These are phyloP conservation scores for Sugiyamaella boreocaroliniensis DNA, from an alignment of 805 yeast genomes.

Conservation along the genomic window DNA sequence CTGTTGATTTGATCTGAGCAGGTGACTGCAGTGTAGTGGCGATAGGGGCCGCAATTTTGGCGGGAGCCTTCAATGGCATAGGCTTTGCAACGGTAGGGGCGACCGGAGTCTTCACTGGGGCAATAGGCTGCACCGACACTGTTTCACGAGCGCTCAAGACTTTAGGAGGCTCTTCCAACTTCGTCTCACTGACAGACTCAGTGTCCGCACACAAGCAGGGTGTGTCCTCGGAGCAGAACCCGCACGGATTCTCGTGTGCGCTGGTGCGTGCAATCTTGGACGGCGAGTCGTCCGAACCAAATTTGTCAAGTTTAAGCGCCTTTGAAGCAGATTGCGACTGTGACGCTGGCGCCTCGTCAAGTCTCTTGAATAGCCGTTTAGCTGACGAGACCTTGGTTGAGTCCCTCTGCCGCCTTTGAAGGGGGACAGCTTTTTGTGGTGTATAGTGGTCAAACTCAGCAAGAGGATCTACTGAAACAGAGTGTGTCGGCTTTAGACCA, in stretches of 20 bases:
- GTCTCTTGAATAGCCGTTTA: slow-evolving; percentile 14
- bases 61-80: not conserved
- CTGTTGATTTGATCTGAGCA: not conserved
- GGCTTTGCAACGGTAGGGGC: not conserved
- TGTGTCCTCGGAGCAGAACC: slow-evolving; percentile 86
- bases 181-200: slow-evolving; percentile 2
- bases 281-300: not conserved
- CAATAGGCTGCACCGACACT: slow-evolving; percentile 10
- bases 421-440: slow-evolving; percentile 64
- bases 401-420: slow-evolving; percentile 28
- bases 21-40: not conserved
- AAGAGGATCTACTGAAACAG: slow-evolving; percentile 12
- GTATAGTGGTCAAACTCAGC: slow-evolving; percentile 38
- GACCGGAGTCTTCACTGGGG: not conserved
- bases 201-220: slow-evolving; percentile 87
- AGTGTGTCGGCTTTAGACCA: slow-evolving; percentile 25
- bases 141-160: slow-evolving; percentile 4
- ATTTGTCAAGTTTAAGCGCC: not conserved
- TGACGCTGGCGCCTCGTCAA: not conserved
- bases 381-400: not conserved
- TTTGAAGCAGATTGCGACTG: not conserved
- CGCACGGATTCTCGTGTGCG: slow-evolving; percentile 52
- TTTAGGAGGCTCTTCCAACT: not conserved
- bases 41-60: not conserved
- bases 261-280: not conserved